These are phyloP conservation scores for Parafenestella ontariensis DNA, from an alignment of 2,329 filamentous ascomycete genomes.

Conservation along the genomic window DNA sequence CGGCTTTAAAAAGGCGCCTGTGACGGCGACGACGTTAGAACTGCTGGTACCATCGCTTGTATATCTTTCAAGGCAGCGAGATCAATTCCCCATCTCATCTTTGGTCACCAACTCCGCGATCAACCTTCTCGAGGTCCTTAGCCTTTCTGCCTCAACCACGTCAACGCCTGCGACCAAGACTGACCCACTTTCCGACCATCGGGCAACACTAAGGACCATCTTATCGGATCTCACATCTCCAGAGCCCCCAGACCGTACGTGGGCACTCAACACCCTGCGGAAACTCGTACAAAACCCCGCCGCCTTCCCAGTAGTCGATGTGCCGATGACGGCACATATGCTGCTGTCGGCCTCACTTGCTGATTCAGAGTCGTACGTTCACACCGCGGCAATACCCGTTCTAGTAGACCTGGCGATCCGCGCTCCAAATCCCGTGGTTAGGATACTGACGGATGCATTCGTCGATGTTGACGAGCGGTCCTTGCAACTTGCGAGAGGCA, in stretches of 20 bases:
- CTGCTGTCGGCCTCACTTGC: conserved; percentile 70
- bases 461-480: conserved; percentile 64
- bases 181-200: conserved; percentile 59
- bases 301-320: conserved; percentile 66
- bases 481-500: conserved; percentile 21
- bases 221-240: conserved; percentile 40
- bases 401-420: conserved; percentile 67
- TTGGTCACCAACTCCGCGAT: conserved; percentile 35
- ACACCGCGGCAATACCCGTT: conserved; percentile 70
- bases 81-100: conserved; percentile 15
- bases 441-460: conserved; percentile 72
- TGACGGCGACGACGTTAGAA: conserved; percentile 21
- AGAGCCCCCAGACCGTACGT: conserved; percentile 47
- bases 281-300: conserved; percentile 59
- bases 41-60: conserved; percentile 25
- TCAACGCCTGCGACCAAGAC: conserved; percentile 23
- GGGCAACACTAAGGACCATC: conserved; percentile 28
- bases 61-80: conserved; percentile 26
- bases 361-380: conserved; percentile 75
- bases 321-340: conserved; percentile 69
- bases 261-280: conserved; percentile 42
- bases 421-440: conserved; percentile 68
- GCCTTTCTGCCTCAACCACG: conserved; percentile 58
- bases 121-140: conserved; percentile 59
- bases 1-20: conserved; percentile 40